Evolutionary conservation across 768 basidiomycete genomes (phyloP).

Genomic region (Auricularia auricula-judae): DNA sequence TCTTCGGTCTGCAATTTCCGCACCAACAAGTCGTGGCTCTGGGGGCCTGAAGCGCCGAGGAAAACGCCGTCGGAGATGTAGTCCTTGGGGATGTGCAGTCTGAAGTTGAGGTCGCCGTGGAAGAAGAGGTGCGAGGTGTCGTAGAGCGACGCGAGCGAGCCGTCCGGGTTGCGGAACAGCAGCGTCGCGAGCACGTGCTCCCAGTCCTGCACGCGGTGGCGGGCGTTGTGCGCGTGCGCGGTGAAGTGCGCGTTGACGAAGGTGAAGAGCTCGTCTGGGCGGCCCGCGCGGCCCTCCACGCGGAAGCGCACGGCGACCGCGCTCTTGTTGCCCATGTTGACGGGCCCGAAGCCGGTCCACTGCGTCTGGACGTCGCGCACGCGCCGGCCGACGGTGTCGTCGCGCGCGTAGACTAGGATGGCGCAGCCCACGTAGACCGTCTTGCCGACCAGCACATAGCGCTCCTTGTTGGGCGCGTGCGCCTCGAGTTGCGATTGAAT

Average conservation of each 20-base stretch:
- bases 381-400: constrained; percentile 49
- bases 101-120: constrained; percentile 90
- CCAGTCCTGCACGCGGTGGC: constrained; percentile 64
- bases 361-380: constrained; percentile 58
- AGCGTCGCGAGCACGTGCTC: constrained; percentile 69
- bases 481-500: constrained; percentile 66
- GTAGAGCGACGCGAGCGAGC: constrained; percentile 53
- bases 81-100: constrained; percentile 52
- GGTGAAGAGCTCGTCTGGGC: constrained; percentile 71
- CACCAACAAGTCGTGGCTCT: constrained; percentile 17
- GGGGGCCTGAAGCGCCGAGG: not conserved
- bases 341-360: constrained; percentile 63
- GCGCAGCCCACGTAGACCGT: constrained; percentile 82
- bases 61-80: constrained; percentile 27
- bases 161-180: constrained; percentile 40
- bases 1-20: constrained; percentile 37
- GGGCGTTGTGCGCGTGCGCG: constrained; percentile 59
- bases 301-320: constrained; percentile 84
- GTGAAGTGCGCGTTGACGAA: constrained; percentile 92
- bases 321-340: constrained; percentile 89
- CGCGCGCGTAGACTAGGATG: constrained; percentile 74
- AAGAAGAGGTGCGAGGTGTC: constrained; percentile 85
- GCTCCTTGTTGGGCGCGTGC: constrained; percentile 59
- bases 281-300: constrained; percentile 38
- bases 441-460: constrained; percentile 68